Evolutionary conservation across 2,329 filamentous ascomycete genomes (phyloP), one percentile per base, ranked within the genome.

Genomic region (Seiridium cupressi): DNA sequence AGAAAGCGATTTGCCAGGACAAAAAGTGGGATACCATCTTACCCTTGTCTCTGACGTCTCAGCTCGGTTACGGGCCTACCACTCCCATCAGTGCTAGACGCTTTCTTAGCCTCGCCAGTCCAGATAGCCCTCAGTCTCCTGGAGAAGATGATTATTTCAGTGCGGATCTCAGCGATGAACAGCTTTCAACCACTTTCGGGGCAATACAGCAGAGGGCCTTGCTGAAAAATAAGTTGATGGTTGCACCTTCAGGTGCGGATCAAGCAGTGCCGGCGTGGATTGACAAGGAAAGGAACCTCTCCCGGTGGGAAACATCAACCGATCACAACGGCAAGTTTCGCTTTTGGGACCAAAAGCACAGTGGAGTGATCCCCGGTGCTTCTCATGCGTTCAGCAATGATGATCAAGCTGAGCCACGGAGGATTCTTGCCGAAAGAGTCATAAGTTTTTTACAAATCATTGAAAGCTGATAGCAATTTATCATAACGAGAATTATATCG

Each of bases 341-440:
- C n/a, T n/a, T 55, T n/a, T 55, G 53, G 53, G 53, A 55, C 9
- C 7, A 42, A 38, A 35, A 26, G 11, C 35, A 55, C 36, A 44
- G 38, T 35, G 53, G 53, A 10, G 10, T 55, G 5, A 32, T 55
- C 3, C 53, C 53, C 4, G 42, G 42, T 26, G 53, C 53, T 10
- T 55, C 53, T 3, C 53, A 55, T 35, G 53, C 53, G 10, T 31
- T 55, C 13, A 55, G 36, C 26, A 32, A 55, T 34, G 53, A 55
- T 38, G 53, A 55, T 18, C 53, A 55, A 34, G 53, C 53, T 44
- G 53, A 44, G 42, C 53, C 53, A 26, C 35, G 53, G 18, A 55
- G 32, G 31, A 7, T 55, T n/a, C 7, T 55, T 4, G 53, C 32
- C 26, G 18, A 9, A 7, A 55, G 53, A 31, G 35, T 54, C 6